These are phyloP conservation scores for Leccinum pellstonianum DNA, from an alignment of 768 basidiomycete genomes.

Conservation along the genomic window DNA sequence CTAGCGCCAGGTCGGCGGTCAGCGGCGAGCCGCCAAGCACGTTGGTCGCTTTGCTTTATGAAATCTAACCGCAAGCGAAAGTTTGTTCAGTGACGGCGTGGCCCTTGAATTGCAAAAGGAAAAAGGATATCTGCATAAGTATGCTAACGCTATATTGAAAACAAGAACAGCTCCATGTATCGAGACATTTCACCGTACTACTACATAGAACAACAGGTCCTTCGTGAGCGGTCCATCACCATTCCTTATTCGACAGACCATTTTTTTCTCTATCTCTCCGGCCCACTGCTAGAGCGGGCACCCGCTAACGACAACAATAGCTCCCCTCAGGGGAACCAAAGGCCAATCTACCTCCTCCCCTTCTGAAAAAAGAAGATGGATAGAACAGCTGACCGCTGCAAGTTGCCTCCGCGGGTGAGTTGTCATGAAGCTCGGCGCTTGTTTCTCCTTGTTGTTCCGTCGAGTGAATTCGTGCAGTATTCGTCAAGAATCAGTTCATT, in stretches of 20 bases:
- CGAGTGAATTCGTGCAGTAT: conserved; percentile 31
- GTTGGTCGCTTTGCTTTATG: conserved; percentile 1
- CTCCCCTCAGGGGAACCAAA: conserved; percentile 25
- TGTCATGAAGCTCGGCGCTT: conserved; percentile 20
- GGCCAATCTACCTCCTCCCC: conserved; percentile 7
- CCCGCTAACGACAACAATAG: conserved; percentile 24
- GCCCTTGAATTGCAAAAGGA: conserved; percentile 15
- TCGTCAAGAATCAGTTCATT: conserved; percentile 39
- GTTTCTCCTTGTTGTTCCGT: conserved; percentile 29
- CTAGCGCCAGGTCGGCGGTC: conserved; percentile 13
- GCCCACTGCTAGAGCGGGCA: conserved; percentile 34
- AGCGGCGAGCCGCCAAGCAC: conserved; percentile 5
- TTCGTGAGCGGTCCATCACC: conserved; percentile 28
- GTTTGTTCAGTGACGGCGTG: not conserved
- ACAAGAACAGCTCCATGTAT: conserved; percentile 22
- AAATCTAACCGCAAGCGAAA: not conserved
- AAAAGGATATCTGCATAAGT: conserved; percentile 13
- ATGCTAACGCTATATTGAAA: conserved; percentile 21
- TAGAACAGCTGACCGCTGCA: conserved; percentile 10
- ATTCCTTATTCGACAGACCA: conserved; percentile 21
- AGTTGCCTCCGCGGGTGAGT: conserved; percentile 19
- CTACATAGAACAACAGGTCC: conserved; percentile 20
- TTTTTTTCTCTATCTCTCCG: conserved; percentile 25
- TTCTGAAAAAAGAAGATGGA: conserved; percentile 12
- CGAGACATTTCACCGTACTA: conserved; percentile 19